Base-by-base conservation (phyloP, 495 filamentous ascomycete genomes). In the Bacidia rubella region DNA sequence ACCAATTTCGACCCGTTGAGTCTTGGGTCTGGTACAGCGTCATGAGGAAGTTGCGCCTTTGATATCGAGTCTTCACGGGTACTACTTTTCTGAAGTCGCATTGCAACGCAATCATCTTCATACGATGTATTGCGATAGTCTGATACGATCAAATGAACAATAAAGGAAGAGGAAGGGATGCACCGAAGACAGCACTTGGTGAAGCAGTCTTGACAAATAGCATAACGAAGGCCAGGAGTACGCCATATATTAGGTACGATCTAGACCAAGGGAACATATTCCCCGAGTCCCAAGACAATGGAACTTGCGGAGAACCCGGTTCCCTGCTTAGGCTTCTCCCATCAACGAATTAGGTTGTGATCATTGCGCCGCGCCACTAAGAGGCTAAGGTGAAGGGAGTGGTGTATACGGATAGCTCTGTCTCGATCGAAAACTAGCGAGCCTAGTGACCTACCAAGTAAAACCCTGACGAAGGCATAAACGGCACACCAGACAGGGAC, bases 241-340 rank as follows among this genome's bases (percentile, higher is more conserved):
- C 7, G 29, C 29, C 29, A 35, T 35, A 15, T 35, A 35, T 35
- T 5, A 35, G 15, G 5, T 44, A 50, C 26, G 17, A 12, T 32
- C 25, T 38, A 9, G 47, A 50, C 47, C 47, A 21, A 35, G 22
- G 5, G 19, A 27, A 38, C n/a, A 38, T 32, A 50, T 50, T 38
- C 47, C 19, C 47, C 25, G 47, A 47, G 7, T 38, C 47, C 47
- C 47, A 32, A 21, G 4, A 32, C 29, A 35, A 4, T 50, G 26
- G 47, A 38, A 17, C 12, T 38, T 50, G 47, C 47, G 47, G 22
- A 7, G 47, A 50, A 50, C 27, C 45, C 26, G 22, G 45, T n/a
- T n/a, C n/a, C n/a, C n/a, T n/a, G n/a, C n/a, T n/a, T n/a, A n/a
- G n/a, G n/a, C n/a, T n/a, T n/a, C 45, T 22, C 11, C 26, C 20